Evolutionary conservation across 257 asterid species (phyloP), one percentile per base, ranked within the genome.

Genomic region (Cinchona pubescens): DNA sequence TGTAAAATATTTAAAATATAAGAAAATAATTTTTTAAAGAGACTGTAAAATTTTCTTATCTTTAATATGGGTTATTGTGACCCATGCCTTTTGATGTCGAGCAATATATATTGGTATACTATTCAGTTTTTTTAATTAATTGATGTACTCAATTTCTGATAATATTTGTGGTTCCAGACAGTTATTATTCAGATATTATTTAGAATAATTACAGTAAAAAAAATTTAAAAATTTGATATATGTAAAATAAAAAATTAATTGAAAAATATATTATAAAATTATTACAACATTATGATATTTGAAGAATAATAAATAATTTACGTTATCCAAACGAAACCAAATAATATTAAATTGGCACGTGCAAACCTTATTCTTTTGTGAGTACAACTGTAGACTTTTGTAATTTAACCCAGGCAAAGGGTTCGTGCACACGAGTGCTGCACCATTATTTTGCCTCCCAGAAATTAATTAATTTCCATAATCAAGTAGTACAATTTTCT

Each of bases 381-480:
- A 27, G 46, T 71, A 48, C 60, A 45, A 69, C 7, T 35, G 9
- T 14, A 21, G 42, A 35, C 3, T 4, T 25, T 51, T 75, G 70
- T 71, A 66, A 72, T 80, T 78, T 79, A 73, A 66, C 51, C 64
- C 56, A 45, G 75, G 77, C 82, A 71, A 80, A 73, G 75, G 21
- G 72, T 64, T 85, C 90, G 86, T 86, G 90, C 86, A 75, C 90
- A 88, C 88, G 88, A 79, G 86, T 85, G 91, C 62, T 51, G 48
- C 56, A 55, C 10, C 58, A 76, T 51, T 72, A 72, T 58, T 45
- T 25, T 49, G 25, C 42, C 73, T 35, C 49, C 43, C 3, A 32
- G 3, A 70, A 29, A 60, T 77, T 77, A 77, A 69, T 46, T 63
- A 32, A 45, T 35, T 60, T 13, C 4, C 27, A 25, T 74, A 51